These are phyloP conservation scores for Sarocladium strictum DNA, from an alignment of 2,329 filamentous ascomycete genomes.

Conservation along the genomic window DNA sequence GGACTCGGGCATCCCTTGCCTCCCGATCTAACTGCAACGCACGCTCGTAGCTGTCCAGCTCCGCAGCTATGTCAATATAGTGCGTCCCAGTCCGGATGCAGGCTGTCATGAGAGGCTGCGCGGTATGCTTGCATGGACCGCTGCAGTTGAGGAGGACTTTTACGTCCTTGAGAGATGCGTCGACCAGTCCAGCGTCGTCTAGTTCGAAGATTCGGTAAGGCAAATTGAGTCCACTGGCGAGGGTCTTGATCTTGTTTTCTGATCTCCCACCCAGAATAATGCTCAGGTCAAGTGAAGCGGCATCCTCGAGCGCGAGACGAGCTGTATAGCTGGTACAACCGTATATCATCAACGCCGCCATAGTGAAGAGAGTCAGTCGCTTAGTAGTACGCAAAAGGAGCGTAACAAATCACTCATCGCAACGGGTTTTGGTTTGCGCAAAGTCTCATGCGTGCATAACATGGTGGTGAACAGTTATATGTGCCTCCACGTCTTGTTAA, in stretches of 20 bases:
- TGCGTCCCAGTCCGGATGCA: conserved; percentile 15
- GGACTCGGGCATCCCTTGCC: conserved; percentile 11
- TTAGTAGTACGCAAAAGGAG: too few relatives aligned
- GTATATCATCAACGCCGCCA: conserved; percentile 15
- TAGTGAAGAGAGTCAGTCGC: conserved; percentile 7
- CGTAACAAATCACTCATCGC: too few relatives aligned
- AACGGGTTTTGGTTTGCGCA: too few relatives aligned
- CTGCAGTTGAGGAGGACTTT: conserved; percentile 17
- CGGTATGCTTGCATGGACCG: conserved; percentile 15
- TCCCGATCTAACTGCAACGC: conserved; percentile 9
- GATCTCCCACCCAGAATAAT: conserved; percentile 13
- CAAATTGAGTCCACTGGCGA: neutral
- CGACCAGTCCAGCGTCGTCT: neutral
- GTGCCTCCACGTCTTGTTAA: too few relatives aligned
- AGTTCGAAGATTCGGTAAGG: conserved; percentile 12
- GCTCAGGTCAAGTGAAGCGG: conserved; percentile 10
- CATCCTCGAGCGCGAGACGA: conserved; percentile 14
- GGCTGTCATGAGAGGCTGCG: conserved; percentile 14
- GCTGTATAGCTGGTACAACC: conserved; percentile 18
- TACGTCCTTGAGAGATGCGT: neutral
- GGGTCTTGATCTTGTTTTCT: neutral
- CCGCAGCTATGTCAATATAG: conserved; percentile 18
- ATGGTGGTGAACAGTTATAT: too few relatives aligned
- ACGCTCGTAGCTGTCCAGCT: conserved; percentile 15
- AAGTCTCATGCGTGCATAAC: too few relatives aligned